phyloP scores from a whole-genome alignment of 495 filamentous ascomycete genomes.

The Daldinia loculata region DNA sequence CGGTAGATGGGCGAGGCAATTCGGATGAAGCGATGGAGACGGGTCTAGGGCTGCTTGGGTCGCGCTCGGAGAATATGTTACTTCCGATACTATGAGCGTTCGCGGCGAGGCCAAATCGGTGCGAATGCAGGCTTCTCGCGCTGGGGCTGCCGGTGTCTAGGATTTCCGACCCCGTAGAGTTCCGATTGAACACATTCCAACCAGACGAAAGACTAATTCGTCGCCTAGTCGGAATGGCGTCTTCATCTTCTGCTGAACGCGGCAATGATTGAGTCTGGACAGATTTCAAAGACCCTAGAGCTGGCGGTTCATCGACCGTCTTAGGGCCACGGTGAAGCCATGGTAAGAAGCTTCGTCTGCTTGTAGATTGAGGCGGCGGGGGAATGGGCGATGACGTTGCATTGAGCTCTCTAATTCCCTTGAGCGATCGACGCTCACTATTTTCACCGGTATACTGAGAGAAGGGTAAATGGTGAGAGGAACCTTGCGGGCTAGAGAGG shows the following conservation, averaged over 20 bases:
- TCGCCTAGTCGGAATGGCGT: conserved; percentile 52
- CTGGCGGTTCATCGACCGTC: conserved; percentile 71
- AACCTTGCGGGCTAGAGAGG: conserved; percentile 73
- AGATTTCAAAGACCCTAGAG: conserved; percentile 76
- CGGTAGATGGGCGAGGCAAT: conserved; percentile 81
- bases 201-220: conserved; percentile 60
- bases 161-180: conserved; percentile 54
- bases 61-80: conserved; percentile 71
- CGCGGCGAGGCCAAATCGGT: conserved; percentile 70
- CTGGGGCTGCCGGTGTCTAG: conserved; percentile 46
- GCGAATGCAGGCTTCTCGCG: conserved; percentile 50
- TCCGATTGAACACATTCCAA: conserved; percentile 67
- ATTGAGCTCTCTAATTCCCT: conserved; percentile 41
- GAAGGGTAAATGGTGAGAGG: conserved; percentile 65
- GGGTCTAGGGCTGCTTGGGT: conserved; percentile 76
- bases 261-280: conserved; percentile 87
- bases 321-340: conserved; percentile 77
- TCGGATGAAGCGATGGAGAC: conserved; percentile 83
- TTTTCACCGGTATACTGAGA: conserved; percentile 53
- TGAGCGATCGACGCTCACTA: conserved; percentile 52
- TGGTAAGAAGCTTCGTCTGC: conserved; percentile 60
- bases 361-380: conserved; percentile 40
- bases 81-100: conserved; percentile 71
- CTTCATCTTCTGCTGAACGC: conserved; percentile 58
- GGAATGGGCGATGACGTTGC: conserved; percentile 41